Conservation (phyloP, 768 basidiomycete species). For the Lanmaoa rubissima region DNA sequence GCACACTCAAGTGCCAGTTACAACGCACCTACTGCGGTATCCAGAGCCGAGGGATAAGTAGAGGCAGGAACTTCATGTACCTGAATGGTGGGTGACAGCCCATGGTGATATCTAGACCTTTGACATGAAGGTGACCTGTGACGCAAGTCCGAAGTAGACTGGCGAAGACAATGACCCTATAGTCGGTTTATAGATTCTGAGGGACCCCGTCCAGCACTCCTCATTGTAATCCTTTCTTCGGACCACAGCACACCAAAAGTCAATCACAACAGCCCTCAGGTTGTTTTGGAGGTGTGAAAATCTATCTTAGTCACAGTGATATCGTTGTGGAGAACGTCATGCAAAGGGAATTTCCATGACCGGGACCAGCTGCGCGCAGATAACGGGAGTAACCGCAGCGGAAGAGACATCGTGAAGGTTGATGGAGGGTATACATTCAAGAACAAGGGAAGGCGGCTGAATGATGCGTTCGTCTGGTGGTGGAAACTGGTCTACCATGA, state of each 20-base stretch:
- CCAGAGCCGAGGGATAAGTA: background rate
- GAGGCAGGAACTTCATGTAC: background rate
- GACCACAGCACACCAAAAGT: background rate
- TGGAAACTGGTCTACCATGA: background rate
- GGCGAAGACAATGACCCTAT: too few species aligned
- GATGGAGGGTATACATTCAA: conserved; percentile 9
- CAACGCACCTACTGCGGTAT: background rate
- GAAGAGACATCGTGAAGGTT: background rate
- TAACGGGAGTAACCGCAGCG: background rate
- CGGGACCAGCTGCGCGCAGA: background rate
- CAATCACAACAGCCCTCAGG: background rate
- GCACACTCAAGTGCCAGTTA: background rate
- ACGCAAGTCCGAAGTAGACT: background rate
- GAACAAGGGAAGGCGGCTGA: background rate
- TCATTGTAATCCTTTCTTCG: background rate
- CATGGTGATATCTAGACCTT: background rate
- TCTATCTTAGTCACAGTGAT: conserved; percentile 1
- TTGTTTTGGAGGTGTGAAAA: background rate
- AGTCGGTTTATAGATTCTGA: background rate
- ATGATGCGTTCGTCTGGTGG: conserved; percentile 4
- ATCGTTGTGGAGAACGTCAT: background rate
- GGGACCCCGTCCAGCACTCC: background rate
- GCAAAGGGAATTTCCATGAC: background rate
- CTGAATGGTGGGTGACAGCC: background rate
- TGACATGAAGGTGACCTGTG: background rate